phyloP scores from a whole-genome alignment of 768 basidiomycete species.

The Podaxis sp. region DNA sequence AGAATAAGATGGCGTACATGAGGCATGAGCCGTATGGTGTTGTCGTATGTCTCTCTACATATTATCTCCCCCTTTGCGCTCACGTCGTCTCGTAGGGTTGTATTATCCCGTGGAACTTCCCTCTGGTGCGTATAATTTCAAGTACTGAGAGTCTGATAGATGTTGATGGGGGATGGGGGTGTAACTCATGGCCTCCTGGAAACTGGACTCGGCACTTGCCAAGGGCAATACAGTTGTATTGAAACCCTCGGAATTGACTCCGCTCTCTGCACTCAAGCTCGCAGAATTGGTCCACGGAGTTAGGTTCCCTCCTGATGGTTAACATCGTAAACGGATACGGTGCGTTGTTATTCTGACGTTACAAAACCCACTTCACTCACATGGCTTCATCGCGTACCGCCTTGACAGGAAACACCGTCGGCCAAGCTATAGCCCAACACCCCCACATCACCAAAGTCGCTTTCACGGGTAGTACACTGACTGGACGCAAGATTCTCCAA shows the following conservation, averaged over 20 bases:
- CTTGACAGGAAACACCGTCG: constrained; percentile 47
- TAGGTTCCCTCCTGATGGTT: constrained; percentile 75
- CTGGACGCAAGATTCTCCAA: constrained; percentile 70
- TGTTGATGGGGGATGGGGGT: not conserved
- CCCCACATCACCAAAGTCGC: constrained; percentile 68
- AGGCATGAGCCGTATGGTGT: constrained; percentile 67
- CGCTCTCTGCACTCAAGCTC: constrained; percentile 59
- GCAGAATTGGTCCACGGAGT: constrained; percentile 61
- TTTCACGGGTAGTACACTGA: constrained; percentile 75
- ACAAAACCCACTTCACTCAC: not conserved
- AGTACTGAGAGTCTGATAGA: not conserved
- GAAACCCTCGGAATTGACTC: constrained; percentile 79
- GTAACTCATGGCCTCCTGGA: constrained; percentile 60
- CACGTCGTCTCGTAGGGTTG: constrained; percentile 29
- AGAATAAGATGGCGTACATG: constrained; percentile 63
- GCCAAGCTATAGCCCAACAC: constrained; percentile 67
- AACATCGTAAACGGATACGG: constrained; percentile 74
- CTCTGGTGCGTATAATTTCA: constrained; percentile 22
- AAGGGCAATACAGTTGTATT: constrained; percentile 73
- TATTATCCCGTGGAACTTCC: constrained; percentile 70
- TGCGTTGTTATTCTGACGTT: too few species aligned
- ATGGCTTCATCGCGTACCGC: not conserved
- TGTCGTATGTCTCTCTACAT: constrained; percentile 27
- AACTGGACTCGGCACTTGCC: constrained; percentile 74
- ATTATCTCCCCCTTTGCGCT: too few species aligned